Conservation (phyloP, 2,329 filamentous ascomycete species). For the Rutstroemia sydowiana region DNA sequence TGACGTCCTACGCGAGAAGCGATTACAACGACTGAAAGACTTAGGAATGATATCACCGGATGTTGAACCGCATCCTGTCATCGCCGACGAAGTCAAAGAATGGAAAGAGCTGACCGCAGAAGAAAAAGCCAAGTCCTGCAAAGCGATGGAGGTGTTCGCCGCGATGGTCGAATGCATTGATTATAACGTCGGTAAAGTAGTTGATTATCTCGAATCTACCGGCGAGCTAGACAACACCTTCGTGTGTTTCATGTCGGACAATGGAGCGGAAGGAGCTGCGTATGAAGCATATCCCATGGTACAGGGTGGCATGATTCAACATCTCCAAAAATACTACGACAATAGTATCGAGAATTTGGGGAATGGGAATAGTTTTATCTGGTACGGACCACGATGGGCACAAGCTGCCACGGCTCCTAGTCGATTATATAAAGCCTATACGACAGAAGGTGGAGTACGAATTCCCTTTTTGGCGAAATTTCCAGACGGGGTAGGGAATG, state of each 20-base stretch:
- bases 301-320: conserved; percentile 30
- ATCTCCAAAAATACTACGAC: conserved; percentile 45
- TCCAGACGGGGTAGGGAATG: conserved; percentile 12
- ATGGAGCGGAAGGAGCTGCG: conserved; percentile 52
- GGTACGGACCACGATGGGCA: conserved; percentile 53
- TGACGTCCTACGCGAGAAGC: conserved; percentile 44
- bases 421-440: conserved; percentile 29
- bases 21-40: conserved; percentile 48
- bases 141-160: conserved; percentile 44
- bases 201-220: conserved; percentile 41
- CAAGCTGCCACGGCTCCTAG: conserved; percentile 45
- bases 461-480: conserved; percentile 33
- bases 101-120: conserved; percentile 27
- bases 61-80: conserved; percentile 19
- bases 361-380: conserved; percentile 49
- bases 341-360: conserved; percentile 52
- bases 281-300: conserved; percentile 50
- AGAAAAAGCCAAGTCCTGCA: conserved; percentile 27
- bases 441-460: conserved; percentile 35
- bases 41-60: conserved; percentile 32
- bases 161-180: conserved; percentile 45
- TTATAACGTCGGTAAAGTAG: conserved; percentile 49
- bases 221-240: conserved; percentile 58
- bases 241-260: conserved; percentile 56
- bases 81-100: conserved; percentile 12